Base-by-base conservation (phyloP, 306 rosid genomes). In the Ammopiptanthus mongolicus region DNA sequence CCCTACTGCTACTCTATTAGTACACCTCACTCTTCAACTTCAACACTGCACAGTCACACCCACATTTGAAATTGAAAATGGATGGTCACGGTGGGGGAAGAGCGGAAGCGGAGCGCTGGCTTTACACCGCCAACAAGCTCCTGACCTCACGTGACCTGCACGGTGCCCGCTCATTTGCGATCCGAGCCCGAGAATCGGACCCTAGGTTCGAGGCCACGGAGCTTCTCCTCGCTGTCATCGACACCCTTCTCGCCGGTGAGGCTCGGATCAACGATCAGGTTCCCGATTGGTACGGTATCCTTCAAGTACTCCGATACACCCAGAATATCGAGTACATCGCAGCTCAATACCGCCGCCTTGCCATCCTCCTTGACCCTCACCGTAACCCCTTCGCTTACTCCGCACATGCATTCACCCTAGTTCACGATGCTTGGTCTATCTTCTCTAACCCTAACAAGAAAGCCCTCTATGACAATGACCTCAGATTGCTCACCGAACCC, bases 101-200 rank as follows among this genome's bases (percentile, higher is more conserved):
- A 74, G 93, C 83, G 2, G 99, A 95, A 68, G 97, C 97, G 11
- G 87, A 86, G 79, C 89, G 97, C 31, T 95, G 97, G 99, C 78
- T 95, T 0, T 87, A 79, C 85, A 90, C 90, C 0, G 96, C 99
- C 0, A 91, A 90, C 82, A 95, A 86, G 83, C 90, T 91, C 0
- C 85, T 95, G 3, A 83, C 84, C 48, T 86, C 97, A 53, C 88
- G 92, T 77, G 99, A 95, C 70, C 37, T 91, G 21, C 91, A 83
- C 48, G 97, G 97, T 36, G 90, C 97, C 0, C 80, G 91, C 69
- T 85, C 88, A 41, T 95, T 95, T 13, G 99, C 97, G 12, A 83
- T 95, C 81, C 91, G 99, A 0, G 97, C 94, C 3, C 87, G 93
- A 1, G 99, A 92, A 37, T 87, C 96, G 25, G 91, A 91, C 86